Evolutionary conservation across 2,329 filamentous ascomycete genomes (phyloP).

Genomic region (Ceratocystis ficicola): DNA sequence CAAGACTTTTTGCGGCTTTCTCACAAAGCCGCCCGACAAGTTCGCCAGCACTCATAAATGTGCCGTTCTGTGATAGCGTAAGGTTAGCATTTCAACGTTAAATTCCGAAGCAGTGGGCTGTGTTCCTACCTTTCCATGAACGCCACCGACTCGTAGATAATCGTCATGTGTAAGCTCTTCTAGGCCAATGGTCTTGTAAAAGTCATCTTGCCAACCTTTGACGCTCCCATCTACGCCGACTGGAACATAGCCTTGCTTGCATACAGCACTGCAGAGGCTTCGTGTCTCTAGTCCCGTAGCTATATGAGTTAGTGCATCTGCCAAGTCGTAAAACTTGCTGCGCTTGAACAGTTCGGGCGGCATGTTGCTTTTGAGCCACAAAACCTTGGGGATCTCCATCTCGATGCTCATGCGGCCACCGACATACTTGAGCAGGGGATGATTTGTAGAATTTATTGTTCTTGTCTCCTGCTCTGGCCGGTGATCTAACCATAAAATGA

Average conservation of each 20-base stretch:
- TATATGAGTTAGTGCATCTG: conserved; percentile 84
- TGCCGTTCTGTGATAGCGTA: conserved; percentile 57
- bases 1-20: conserved; percentile 70
- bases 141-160: conserved; percentile 87
- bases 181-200: conserved; percentile 77
- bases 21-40: conserved; percentile 75
- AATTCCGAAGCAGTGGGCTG: conserved; percentile 12
- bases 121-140: conserved; percentile 74
- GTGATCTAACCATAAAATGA: conserved; percentile 96
- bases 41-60: conserved; percentile 84
- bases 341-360: conserved; percentile 74
- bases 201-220: conserved; percentile 97
- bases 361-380: conserved; percentile 99
- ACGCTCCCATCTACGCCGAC: conserved; percentile 95
- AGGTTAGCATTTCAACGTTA: conserved; percentile 18
- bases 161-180: conserved; percentile 70
- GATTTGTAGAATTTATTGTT: conserved; percentile 82
- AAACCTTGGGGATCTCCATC: conserved; percentile 97
- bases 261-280: conserved; percentile 91
- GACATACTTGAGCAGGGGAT: conserved; percentile 90
- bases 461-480: conserved; percentile 80
- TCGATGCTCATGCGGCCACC: conserved; percentile 98
- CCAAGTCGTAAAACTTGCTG: conserved; percentile 95
- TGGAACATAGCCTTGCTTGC: conserved; percentile 93
- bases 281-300: conserved; percentile 84